phyloP scores from a whole-genome alignment of 192 early-diverging fungal species.

The Linderina pennispora region DNA sequence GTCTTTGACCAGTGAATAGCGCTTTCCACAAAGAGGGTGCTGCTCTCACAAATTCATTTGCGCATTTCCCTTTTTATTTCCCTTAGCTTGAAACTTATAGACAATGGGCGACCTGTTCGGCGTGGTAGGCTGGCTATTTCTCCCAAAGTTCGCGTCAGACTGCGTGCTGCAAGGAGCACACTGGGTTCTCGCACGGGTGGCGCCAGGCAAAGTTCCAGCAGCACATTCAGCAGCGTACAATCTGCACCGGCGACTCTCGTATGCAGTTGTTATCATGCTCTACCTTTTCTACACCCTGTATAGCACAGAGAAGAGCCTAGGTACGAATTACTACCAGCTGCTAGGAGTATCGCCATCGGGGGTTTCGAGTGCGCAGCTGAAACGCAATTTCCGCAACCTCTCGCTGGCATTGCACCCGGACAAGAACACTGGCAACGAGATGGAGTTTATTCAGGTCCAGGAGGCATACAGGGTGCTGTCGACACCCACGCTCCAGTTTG shows the following conservation, averaged over 20 bases:
- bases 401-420: constrained; percentile 56
- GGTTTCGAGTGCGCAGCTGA: constrained; percentile 16
- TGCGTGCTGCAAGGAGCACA: constrained; percentile 18
- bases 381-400: constrained; percentile 47
- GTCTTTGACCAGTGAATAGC: too few species aligned
- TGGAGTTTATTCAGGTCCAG: constrained; percentile 70
- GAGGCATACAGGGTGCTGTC: constrained; percentile 73
- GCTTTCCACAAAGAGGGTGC: too few species aligned
- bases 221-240: constrained; percentile 14
- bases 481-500: constrained; percentile 54
- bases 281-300: constrained; percentile 38
- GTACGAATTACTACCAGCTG: constrained; percentile 35
- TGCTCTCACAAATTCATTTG: too few species aligned
- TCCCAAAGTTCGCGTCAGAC: constrained; percentile 31
- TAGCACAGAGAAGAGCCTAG: constrained; percentile 24
- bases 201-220: constrained; percentile 28
- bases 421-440: constrained; percentile 61
- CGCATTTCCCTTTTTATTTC: neutral
- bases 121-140: constrained; percentile 34
- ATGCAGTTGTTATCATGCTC: constrained; percentile 21
- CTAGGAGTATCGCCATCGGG: constrained; percentile 26
- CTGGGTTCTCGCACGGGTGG: constrained; percentile 18
- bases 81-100: neutral
- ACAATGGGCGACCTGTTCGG: constrained; percentile 18
- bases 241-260: constrained; percentile 31